phyloP scores from a whole-genome alignment of 495 filamentous ascomycete species.

The Lentithecium fluviatile region DNA sequence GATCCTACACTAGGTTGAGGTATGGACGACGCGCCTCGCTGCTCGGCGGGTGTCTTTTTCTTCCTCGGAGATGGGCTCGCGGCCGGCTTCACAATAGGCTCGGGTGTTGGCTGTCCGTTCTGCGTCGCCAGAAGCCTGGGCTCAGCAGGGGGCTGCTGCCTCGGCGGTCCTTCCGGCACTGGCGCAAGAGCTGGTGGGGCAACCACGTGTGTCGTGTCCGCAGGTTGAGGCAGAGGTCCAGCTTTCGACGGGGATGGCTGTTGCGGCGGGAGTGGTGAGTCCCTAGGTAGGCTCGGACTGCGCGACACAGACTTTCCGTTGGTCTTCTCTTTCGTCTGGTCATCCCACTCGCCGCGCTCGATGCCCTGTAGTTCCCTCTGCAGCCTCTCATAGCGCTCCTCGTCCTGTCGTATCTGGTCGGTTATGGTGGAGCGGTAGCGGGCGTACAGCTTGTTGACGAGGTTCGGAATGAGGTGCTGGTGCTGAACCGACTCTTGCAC shows the following conservation, averaged over 20 bases:
- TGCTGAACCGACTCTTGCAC: slow-evolving; percentile 64
- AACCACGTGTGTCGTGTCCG: too few relatives aligned
- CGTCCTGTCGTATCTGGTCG: slow-evolving; percentile 69
- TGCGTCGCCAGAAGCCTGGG: not conserved
- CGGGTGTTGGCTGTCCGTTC: slow-evolving; percentile 27
- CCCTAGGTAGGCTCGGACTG: slow-evolving; percentile 26
- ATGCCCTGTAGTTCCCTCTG: slow-evolving; percentile 67
- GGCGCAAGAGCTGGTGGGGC: not conserved
- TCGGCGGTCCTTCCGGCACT: not conserved
- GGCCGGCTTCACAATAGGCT: slow-evolving; percentile 33
- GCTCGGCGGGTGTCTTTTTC: slow-evolving; percentile 7
- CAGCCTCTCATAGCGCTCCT: slow-evolving; percentile 63
- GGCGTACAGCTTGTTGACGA: slow-evolving; percentile 71
- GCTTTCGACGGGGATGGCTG: slow-evolving; percentile 1
- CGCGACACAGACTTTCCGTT: slow-evolving; percentile 28
- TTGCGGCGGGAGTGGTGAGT: slow-evolving; percentile 9
- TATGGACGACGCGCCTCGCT: slow-evolving; percentile 1
- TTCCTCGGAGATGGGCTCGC: slow-evolving; percentile 32
- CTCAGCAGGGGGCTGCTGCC: not conserved
- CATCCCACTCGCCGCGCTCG: slow-evolving; percentile 58
- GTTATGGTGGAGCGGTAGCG: slow-evolving; percentile 68
- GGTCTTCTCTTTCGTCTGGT: slow-evolving; percentile 22
- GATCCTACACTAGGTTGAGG: slow-evolving; percentile 5
- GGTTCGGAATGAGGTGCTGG: slow-evolving; percentile 61
- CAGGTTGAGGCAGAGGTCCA: not conserved